These are phyloP conservation scores for Begonia peltatifolia DNA, from an alignment of 306 rosid genomes.

Conservation along the genomic window DNA sequence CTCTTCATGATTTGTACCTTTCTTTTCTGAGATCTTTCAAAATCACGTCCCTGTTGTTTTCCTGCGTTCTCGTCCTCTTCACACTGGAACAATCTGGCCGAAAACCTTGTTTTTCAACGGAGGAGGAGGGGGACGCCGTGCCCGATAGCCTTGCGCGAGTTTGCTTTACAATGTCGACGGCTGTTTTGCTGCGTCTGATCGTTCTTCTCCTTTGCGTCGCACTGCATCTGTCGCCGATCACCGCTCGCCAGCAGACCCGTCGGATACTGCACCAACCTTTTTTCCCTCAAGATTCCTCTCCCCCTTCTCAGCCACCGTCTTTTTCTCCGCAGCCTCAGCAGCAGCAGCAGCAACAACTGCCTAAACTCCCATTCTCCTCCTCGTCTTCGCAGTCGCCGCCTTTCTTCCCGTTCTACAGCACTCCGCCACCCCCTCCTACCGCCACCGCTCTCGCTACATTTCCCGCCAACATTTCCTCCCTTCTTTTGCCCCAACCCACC, in stretches of 20 bases:
- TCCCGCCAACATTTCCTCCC: conserved; percentile 72
- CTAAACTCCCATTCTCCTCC: conserved; percentile 12
- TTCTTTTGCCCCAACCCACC: conserved; percentile 45
- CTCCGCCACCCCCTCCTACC: conserved; percentile 4
- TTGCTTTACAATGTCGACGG: too few relatives aligned
- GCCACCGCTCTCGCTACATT: conserved; percentile 8
- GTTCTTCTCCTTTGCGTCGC: too few relatives aligned
- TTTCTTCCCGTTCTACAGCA: conserved; percentile 9
- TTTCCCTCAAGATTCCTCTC: conserved; percentile 22
- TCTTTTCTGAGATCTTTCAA: too few relatives aligned
- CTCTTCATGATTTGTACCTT: too few relatives aligned
- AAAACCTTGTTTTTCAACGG: too few relatives aligned
- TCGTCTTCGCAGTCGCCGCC: conserved; percentile 3
- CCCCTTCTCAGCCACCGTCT: conserved; percentile 18
- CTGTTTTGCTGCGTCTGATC: too few relatives aligned
- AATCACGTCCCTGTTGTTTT: too few relatives aligned
- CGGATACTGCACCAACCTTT: conserved; percentile 63
- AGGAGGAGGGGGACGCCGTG: too few relatives aligned
- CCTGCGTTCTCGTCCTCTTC: too few relatives aligned
- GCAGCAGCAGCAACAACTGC: conserved; percentile 12
- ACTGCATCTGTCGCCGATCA: too few relatives aligned
- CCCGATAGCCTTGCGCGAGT: too few relatives aligned
- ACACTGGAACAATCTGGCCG: too few relatives aligned
- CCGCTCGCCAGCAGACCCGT: conserved; percentile 3
- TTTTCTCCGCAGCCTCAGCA: conserved; percentile 18